Conservation (phyloP, 331 rosid species). For the Cydonia oblonga region DNA sequence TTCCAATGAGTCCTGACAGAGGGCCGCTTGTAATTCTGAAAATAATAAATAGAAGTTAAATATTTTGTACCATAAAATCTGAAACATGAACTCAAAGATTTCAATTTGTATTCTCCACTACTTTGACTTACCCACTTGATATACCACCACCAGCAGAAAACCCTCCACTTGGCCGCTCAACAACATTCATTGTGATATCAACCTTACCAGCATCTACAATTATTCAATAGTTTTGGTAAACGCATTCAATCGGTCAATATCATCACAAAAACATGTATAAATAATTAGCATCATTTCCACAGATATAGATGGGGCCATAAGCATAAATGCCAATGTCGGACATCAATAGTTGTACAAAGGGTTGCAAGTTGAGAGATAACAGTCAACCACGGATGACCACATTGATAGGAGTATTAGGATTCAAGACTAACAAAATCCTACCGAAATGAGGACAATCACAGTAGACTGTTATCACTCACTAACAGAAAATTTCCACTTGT, state of each 20-base stretch:
- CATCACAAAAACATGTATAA: not conserved
- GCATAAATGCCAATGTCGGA: not conserved
- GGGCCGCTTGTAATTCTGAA: slow-evolving; percentile 80
- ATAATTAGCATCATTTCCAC: not conserved
- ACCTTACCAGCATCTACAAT: slow-evolving; percentile 80
- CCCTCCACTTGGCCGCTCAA: slow-evolving; percentile 98
- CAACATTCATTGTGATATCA: slow-evolving; percentile 90
- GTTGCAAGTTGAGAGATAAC: not conserved
- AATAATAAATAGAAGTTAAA: slow-evolving; percentile 18
- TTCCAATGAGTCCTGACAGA: slow-evolving; percentile 85
- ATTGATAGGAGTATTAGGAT: not conserved
- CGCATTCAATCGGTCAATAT: not conserved
- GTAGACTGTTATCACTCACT: not conserved
- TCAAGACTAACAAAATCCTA: not conserved
- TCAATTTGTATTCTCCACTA: not conserved
- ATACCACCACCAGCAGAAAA: slow-evolving; percentile 99
- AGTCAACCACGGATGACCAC: not conserved
- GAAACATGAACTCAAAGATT: not conserved
- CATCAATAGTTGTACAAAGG: not conserved
- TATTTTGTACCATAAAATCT: slow-evolving; percentile 7
- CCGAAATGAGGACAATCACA: not conserved
- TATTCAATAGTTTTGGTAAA: slow-evolving; percentile 3
- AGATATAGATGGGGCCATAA: not conserved
- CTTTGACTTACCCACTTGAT: slow-evolving; percentile 82
- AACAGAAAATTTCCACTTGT: not conserved